Conservation (phyloP, 345 rosid species). For the Gynandropsis gynandra region DNA sequence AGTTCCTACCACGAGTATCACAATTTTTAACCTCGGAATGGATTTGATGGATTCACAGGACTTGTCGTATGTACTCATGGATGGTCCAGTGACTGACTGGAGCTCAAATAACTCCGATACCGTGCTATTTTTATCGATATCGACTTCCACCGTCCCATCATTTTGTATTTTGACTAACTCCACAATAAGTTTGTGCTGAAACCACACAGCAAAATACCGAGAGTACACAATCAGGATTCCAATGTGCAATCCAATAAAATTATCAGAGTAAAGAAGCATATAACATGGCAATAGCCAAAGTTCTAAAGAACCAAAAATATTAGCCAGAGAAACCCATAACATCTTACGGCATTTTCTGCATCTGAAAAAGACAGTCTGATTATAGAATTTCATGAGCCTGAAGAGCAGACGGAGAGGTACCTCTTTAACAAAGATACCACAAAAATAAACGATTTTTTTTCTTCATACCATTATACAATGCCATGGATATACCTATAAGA, state of each 20-base stretch:
- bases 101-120: constrained; percentile 77
- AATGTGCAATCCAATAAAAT: not conserved
- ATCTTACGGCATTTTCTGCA: too few relatives aligned
- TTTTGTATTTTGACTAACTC: constrained; percentile 85
- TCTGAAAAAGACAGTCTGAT: too few relatives aligned
- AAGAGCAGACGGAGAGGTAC: too few relatives aligned
- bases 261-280: not conserved
- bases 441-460: too few relatives aligned
- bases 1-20: constrained; percentile 91
- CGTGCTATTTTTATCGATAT: constrained; percentile 50
- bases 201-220: constrained; percentile 1
- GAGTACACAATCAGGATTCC: not conserved
- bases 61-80: constrained; percentile 35
- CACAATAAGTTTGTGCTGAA: constrained; percentile 73
- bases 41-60: constrained; percentile 42
- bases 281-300: too few relatives aligned
- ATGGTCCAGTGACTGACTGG: constrained; percentile 42
- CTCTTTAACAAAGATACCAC: too few relatives aligned
- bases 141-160: constrained; percentile 93
- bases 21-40: constrained; percentile 69
- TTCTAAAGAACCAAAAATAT: too few relatives aligned
- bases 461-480: not conserved
- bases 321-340: too few relatives aligned
- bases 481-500: not conserved
- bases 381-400: too few relatives aligned